A percentile compares a stretch with the other conserved stretches of the same genome.
These are phyloP conservation scores for Plasmodium yoelii DNA, from an alignment of 169 alveolate species.

Conservation along the genomic window DNA sequence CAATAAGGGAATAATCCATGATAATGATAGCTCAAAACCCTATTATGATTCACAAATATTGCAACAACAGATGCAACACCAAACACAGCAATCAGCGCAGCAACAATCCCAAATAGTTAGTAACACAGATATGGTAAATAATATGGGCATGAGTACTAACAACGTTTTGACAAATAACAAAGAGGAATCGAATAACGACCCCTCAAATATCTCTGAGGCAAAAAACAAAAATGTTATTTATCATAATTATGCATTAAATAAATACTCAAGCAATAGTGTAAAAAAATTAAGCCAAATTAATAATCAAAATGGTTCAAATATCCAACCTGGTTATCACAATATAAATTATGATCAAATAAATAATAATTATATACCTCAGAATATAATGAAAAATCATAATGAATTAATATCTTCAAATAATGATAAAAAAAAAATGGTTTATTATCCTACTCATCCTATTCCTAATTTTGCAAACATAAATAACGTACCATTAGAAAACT, in stretches of 20 bases:
- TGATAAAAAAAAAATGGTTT: conserved; percentile 7
- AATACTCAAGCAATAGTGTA: conserved; percentile 22
- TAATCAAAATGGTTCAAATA: conserved; percentile 46
- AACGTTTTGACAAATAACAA: conserved; percentile 16
- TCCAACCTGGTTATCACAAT: conserved; percentile 25
- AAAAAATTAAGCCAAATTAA: conserved; percentile 19
- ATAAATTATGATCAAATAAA: conserved; percentile 14
- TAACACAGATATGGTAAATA: no score
- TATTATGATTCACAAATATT: no score
- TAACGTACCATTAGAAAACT: conserved; percentile 15
- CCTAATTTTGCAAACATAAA: conserved; percentile 31
- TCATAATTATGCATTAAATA: conserved; percentile 19
- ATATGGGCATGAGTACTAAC: neutral
- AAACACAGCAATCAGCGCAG: no score
- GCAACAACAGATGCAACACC: no score
- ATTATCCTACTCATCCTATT: conserved; percentile 20
- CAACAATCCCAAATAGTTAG: no score
- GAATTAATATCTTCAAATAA: neutral
- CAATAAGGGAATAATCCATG: conserved; percentile 15
- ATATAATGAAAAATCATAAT: conserved; percentile 32
- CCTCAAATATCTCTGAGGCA: neutral
- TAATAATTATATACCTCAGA: conserved; percentile 29
- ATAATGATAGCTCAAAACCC: conserved; percentile 5
- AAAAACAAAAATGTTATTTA: conserved; percentile 35
- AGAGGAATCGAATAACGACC: conserved; percentile 16